Evolutionary conservation across 345 rosid species (phyloP).

Genomic region (Hibiscus tridactylites): DNA sequence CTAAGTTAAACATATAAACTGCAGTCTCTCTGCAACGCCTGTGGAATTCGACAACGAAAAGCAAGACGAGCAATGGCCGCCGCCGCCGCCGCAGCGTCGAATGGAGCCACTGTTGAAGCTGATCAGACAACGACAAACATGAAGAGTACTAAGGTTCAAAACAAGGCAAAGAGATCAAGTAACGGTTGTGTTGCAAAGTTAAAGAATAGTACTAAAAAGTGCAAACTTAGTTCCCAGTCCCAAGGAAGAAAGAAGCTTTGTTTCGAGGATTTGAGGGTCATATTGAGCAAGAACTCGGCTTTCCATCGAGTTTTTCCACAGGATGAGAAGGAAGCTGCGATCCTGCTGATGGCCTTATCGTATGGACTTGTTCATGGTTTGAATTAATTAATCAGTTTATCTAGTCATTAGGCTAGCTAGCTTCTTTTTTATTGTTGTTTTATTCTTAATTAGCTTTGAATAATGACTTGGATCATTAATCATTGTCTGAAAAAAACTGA

Average conservation of each 20-base stretch:
- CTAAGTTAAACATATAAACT: constrained; percentile 9
- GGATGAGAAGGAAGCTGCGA: constrained; percentile 95
- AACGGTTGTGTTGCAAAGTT: constrained; percentile 22
- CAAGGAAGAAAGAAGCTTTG: constrained; percentile 39
- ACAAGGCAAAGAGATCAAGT: constrained; percentile 29
- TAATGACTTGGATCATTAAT: background rate
- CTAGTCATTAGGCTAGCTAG: background rate
- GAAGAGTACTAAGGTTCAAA: constrained; percentile 24
- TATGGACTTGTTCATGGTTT: constrained; percentile 68
- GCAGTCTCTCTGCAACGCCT: constrained; percentile 93
- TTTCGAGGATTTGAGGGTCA: constrained; percentile 63
- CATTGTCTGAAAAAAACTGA: background rate
- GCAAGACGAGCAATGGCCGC: constrained; percentile 72
- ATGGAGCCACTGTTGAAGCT: constrained; percentile 12
- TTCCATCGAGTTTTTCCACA: constrained; percentile 81
- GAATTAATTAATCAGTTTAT: constrained; percentile 4
- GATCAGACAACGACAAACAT: constrained; percentile 8
- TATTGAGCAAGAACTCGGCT: constrained; percentile 61
- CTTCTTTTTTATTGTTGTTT: background rate
- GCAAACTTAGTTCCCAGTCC: constrained; percentile 21
- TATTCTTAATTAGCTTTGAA: background rate
- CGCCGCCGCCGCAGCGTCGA: constrained; percentile 16
- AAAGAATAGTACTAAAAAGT: constrained; percentile 24
- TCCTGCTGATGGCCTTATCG: constrained; percentile 90
- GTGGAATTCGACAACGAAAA: constrained; percentile 90